Percentiles rank a stretch among this genome's conserved stretches.
Conservation (phyloP, 129 eudicot genomes). For the Flaveria trinervia region DNA sequence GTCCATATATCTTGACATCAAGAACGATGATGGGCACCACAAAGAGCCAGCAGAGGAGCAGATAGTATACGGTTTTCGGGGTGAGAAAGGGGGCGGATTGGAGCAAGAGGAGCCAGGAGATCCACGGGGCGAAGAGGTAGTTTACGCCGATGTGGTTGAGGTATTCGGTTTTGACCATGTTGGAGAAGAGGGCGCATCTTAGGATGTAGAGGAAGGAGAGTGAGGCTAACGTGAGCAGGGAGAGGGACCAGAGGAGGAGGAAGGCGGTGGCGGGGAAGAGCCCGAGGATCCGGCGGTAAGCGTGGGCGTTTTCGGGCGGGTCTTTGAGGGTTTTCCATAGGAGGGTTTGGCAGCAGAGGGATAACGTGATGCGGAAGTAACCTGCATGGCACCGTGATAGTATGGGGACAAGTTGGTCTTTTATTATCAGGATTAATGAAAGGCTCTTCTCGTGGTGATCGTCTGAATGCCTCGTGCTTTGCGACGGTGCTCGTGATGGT, state of each 20-base stretch:
- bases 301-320: slow-evolving; percentile 42
- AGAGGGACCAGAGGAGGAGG: slow-evolving; percentile 55
- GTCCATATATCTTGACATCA: slow-evolving; percentile 64
- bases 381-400: slow-evolving; percentile 64
- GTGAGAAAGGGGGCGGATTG: slow-evolving; percentile 44
- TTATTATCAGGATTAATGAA: slow-evolving; percentile 1
- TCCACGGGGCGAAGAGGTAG: slow-evolving; percentile 73
- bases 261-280: slow-evolving; percentile 36
- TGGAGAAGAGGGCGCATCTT: slow-evolving; percentile 47
- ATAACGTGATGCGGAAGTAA: slow-evolving; percentile 66
- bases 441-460: neutral
- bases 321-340: slow-evolving; percentile 68
- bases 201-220: slow-evolving; percentile 53
- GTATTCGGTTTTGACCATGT: slow-evolving; percentile 57
- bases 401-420: slow-evolving; percentile 29
- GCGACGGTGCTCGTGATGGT: slow-evolving; percentile 11
- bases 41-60: slow-evolving; percentile 49
- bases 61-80: slow-evolving; percentile 21
- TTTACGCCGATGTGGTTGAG: slow-evolving; percentile 64
- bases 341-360: slow-evolving; percentile 59
- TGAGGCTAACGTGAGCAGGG: slow-evolving; percentile 38
- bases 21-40: slow-evolving; percentile 50
- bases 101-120: slow-evolving; percentile 55
- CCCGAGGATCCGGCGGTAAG: slow-evolving; percentile 34
- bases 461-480: neutral